Evolutionary conservation across 192 early-diverging fungal genomes (phyloP), one percentile per base, ranked within the genome.

Genomic region (Podila horticola): DNA sequence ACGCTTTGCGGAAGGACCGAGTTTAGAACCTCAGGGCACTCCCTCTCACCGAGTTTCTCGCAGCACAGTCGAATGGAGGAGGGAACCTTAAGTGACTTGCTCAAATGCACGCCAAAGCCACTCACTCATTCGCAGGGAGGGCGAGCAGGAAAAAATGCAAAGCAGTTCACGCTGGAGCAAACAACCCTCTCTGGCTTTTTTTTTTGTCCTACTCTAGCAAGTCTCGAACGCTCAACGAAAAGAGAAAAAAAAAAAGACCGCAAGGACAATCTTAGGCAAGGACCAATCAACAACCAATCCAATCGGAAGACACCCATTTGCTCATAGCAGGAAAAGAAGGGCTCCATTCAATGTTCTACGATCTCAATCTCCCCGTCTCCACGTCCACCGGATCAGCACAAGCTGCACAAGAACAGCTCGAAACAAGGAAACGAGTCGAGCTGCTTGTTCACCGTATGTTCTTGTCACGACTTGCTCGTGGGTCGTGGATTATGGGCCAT

Each of bases 361-460:
- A 90, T 71, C 84, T 90, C 51, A 90, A 90, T 69, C 63, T 90
- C 29, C 84, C 86, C 11, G 86, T 86, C 66, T 74, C 82, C 17
- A 62, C 77, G 8, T 30, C 66, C 6, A 38, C 63, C 4, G 68
- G 73, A 59, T 33, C 69, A 30, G 62, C 74, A 3, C 67, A 69
- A 11, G 74, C 74, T 49, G 62, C 64, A 34, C 67, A 66, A 19
- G 84, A 84, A 3, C 74, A 82, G 28, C 74, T 83, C 64, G 83
- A 86, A 38, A 71, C 84, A 26, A 76, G 82, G 65, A 86, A 83
- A 62, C 83, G 77, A 31, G 59, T 89, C 17, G 84, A 79, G 26
- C 70, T 85, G 10, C 83, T 90, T 30, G 68, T 75, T 34, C 83
- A 87, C 55, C 82, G 89, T 90, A 86, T 63, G 58, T 45, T 45